A percentile compares a stretch with the other conserved stretches of the same genome.
These are phyloP conservation scores for Saccharomycopsis fermentans DNA, from an alignment of 805 yeast genomes.

Conservation along the genomic window DNA sequence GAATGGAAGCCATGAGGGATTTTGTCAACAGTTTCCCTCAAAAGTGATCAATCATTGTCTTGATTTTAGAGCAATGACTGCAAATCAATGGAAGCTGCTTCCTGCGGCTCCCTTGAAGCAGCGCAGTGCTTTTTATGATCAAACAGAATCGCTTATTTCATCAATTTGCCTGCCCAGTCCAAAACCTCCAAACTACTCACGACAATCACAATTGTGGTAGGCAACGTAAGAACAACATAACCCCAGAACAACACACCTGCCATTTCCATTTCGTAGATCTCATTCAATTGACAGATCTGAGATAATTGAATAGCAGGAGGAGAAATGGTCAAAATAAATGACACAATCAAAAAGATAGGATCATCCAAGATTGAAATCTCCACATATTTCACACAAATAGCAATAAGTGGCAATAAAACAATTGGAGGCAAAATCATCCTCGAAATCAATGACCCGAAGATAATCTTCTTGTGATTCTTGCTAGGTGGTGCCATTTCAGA, in stretches of 20 bases:
- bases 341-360: constrained; percentile 70
- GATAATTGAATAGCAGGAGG: constrained; percentile 82
- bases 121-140: not conserved
- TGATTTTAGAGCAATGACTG: no score
- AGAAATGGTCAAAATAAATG: constrained; percentile 62
- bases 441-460: constrained; percentile 60
- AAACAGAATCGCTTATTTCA: not conserved
- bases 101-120: no score
- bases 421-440: constrained; percentile 73
- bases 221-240: constrained; percentile 63
- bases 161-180: constrained; percentile 28
- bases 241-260: constrained; percentile 79
- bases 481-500: constrained; percentile 52
- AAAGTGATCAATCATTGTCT: no score
- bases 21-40: no score
- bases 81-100: no score
- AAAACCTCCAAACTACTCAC: constrained; percentile 47
- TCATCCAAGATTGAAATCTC: constrained; percentile 64
- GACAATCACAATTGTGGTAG: constrained; percentile 64
- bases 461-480: constrained; percentile 49
- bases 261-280: constrained; percentile 71
- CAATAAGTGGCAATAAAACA: constrained; percentile 55
- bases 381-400: constrained; percentile 51
- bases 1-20: no score
- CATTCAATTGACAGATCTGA: constrained; percentile 70